A percentile compares a stretch with the other conserved stretches of the same genome.
phyloP scores from a whole-genome alignment of 1,139 yeast genomes.

The Hanseniaspora uvarum region DNA sequence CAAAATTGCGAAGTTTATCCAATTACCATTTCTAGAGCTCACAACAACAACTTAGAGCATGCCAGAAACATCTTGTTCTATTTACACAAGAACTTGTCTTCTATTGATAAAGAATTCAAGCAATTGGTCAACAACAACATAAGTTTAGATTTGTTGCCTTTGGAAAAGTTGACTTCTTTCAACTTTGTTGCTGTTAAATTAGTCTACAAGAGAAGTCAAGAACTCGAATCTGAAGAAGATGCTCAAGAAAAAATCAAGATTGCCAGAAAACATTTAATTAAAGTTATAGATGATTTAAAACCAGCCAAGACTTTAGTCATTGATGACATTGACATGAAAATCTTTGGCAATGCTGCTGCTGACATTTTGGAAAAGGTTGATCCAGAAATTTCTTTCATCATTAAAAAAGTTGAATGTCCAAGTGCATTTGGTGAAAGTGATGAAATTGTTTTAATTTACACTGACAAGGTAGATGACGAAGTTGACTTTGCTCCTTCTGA shows the following conservation, averaged over 20 bases:
- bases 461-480: constrained; percentile 39
- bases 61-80: constrained; percentile 64
- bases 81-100: constrained; percentile 41
- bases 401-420: constrained; percentile 43
- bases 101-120: constrained; percentile 34
- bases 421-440: constrained; percentile 41
- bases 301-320: constrained; percentile 56
- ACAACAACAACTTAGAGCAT: constrained; percentile 65
- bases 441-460: constrained; percentile 43
- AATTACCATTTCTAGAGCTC: constrained; percentile 78
- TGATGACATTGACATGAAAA: constrained; percentile 60
- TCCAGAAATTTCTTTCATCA: constrained; percentile 46
- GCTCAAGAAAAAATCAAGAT: constrained; percentile 35
- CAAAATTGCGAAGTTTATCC: constrained; percentile 50
- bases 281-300: constrained; percentile 58
- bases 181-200: constrained; percentile 28
- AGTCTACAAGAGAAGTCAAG: constrained; percentile 38
- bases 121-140: constrained; percentile 35
- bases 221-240: constrained; percentile 25
- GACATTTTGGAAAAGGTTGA: constrained; percentile 40
- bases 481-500: constrained; percentile 46
- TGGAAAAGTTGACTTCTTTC: constrained; percentile 31
- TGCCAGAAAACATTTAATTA: constrained; percentile 61
- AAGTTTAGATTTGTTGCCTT: constrained; percentile 47
- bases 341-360: constrained; percentile 41